A percentile compares a stretch with the other conserved stretches of the same genome.
phyloP scores from a whole-genome alignment of 2,329 filamentous ascomycete species.

The Catunica adiposa region DNA sequence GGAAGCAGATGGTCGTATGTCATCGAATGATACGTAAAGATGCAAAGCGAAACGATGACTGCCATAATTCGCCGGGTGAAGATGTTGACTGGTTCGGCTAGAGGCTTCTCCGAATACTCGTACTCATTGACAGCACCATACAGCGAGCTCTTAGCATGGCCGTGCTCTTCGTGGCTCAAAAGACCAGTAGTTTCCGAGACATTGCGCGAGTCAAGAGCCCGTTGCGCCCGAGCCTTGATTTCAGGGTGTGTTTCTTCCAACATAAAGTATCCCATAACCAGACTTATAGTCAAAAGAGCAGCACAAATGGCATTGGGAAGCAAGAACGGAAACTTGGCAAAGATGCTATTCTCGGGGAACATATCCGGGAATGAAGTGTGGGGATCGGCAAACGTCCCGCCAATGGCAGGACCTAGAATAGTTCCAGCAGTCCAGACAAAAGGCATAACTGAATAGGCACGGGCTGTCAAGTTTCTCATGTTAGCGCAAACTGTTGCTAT shows the following conservation, averaged over 20 bases:
- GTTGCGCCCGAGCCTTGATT: slow-evolving; percentile 38
- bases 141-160: slow-evolving; percentile 28
- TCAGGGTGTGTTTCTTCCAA: slow-evolving; percentile 83
- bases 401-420: slow-evolving; percentile 75
- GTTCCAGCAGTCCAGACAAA: slow-evolving; percentile 88
- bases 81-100: slow-evolving; percentile 3
- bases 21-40: slow-evolving; percentile 94
- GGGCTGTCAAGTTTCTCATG: slow-evolving; percentile 33
- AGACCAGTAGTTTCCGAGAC: slow-evolving; percentile 55
- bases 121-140: slow-evolving; percentile 46
- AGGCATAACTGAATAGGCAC: slow-evolving; percentile 81
- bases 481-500: background rate
- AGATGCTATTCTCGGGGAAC: slow-evolving; percentile 53
- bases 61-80: slow-evolving; percentile 14
- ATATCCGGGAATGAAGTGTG: slow-evolving; percentile 52
- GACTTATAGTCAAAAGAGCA: slow-evolving; percentile 57
- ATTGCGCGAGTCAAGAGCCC: slow-evolving; percentile 27
- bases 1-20: slow-evolving; percentile 82
- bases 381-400: slow-evolving; percentile 71
- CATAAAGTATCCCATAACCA: slow-evolving; percentile 62
- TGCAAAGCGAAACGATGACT: slow-evolving; percentile 64
- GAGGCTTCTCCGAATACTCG: slow-evolving; percentile 24
- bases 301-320: slow-evolving; percentile 81
- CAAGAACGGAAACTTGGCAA: slow-evolving; percentile 68
- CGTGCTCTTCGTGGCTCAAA: slow-evolving; percentile 27